Evolutionary conservation across 805 yeast species (phyloP).

Genomic region (Saccharomycopsis schoenii): DNA sequence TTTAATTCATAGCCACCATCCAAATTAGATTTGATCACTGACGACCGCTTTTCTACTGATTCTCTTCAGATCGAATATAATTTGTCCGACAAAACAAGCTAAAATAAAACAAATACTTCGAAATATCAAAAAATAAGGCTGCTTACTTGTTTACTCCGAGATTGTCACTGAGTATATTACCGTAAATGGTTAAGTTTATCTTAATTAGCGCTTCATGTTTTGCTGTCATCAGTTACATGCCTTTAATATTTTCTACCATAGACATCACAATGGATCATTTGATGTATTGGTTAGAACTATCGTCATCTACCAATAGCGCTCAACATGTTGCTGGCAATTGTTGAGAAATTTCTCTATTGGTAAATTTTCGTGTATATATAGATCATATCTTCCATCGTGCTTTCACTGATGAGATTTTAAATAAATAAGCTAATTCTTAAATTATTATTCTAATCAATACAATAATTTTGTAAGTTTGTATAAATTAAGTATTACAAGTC

Average conservation of each 20-base stretch:
- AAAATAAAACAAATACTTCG: not conserved
- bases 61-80: no score
- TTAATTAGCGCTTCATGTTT: not conserved
- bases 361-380: not conserved
- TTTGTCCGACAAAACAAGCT: no score
- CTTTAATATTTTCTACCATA: conserved; percentile 6
- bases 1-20: no score
- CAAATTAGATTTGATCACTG: no score
- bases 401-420: no score
- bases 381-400: not conserved
- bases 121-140: not conserved
- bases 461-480: no score
- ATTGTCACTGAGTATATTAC: not conserved
- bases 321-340: not conserved
- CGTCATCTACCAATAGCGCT: not conserved
- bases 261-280: conserved; percentile 18
- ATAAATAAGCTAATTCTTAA: no score
- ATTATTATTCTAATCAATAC: no score
- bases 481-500: no score
- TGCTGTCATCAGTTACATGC: conserved; percentile 1
- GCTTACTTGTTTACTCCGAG: not conserved
- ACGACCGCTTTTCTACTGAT: no score
- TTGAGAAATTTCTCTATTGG: not conserved
- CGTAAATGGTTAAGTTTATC: conserved; percentile 1
- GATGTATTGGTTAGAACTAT: conserved; percentile 17